Base-by-base conservation (phyloP, 257 asterid genomes). In the Solanum virginianum region DNA sequence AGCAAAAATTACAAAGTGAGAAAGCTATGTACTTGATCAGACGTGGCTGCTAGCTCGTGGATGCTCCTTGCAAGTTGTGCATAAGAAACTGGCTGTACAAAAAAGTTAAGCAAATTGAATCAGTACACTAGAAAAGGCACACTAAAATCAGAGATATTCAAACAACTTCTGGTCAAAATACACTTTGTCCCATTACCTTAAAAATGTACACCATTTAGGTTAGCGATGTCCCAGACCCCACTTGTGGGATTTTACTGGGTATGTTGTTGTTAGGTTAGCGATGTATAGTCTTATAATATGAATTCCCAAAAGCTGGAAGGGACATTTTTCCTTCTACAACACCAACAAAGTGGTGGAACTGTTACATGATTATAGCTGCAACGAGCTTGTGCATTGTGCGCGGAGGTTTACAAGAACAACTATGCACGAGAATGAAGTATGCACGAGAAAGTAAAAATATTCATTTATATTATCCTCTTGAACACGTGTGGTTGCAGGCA, bases 1-100 rank as follows among this genome's bases (percentile, higher is more conserved):
- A 54, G 14, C 16, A 8, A 12, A 66, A 41, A 71, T 65, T 57
- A 55, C 8, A 86, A 6, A 51, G 41, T 63, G 29, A 59, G 54
- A 79, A 87, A 70, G 41, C 84, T 54, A 47, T 85, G 71, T 93
- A 97, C 99, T 90, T 95, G 99, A 92, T 97, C 99, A 80, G 97
- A 95, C 43, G 98, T 80, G 71, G 99, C 98, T 17, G 99, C 98
- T 87, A 97, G 91, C 93, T 97, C 99, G 16, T 97, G 99, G 89
- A 97, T 97, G 88, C 98, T 97, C 92, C 99, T 91, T 14, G 98
- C 99, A 87, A 97, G 98, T 92, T 97, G 99, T 51, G 98, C 99
- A 86, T 97, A 97, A 49, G 99, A 97, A 87, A 97, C 99, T 5
- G 99, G 97, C 96, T 97, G 97, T 77, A 77, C 63, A 69, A 82